These are phyloP conservation scores for Suillus spraguei DNA, from an alignment of 768 basidiomycete genomes.

Conservation along the genomic window DNA sequence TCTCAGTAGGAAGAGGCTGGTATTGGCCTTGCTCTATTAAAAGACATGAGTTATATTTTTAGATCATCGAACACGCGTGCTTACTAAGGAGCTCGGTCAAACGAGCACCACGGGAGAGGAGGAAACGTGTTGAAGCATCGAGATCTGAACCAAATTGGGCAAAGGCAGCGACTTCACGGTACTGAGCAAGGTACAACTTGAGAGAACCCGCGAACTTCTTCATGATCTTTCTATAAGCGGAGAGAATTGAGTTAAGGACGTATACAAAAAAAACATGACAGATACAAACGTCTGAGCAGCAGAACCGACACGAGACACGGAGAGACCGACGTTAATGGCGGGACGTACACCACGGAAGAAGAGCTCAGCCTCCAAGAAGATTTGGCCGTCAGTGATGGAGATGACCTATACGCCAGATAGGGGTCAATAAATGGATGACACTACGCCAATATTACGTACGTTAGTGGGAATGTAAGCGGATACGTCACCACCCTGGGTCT, in stretches of 20 bases:
- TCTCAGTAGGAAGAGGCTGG: slow-evolving; percentile 90
- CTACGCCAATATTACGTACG: slow-evolving; percentile 42
- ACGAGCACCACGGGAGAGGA: slow-evolving; percentile 96
- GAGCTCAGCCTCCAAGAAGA: slow-evolving; percentile 99
- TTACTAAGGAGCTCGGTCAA: slow-evolving; percentile 93
- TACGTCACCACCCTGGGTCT: slow-evolving; percentile 99
- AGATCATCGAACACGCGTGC: slow-evolving; percentile 27
- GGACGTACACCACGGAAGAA: slow-evolving; percentile 99
- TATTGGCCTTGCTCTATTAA: slow-evolving; percentile 94
- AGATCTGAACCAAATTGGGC: slow-evolving; percentile 99
- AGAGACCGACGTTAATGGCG: slow-evolving; percentile 99
- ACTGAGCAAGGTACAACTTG: slow-evolving; percentile 99
- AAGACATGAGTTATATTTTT: slow-evolving; percentile 22
- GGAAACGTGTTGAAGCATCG: slow-evolving; percentile 98
- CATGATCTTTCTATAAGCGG: slow-evolving; percentile 83
- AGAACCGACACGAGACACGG: slow-evolving; percentile 99
- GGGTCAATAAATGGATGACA: not conserved
- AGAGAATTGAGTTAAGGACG: slow-evolving; percentile 4
- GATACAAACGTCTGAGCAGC: slow-evolving; percentile 94
- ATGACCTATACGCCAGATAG: slow-evolving; percentile 69
- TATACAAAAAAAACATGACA: not conserved
- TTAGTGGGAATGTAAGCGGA: slow-evolving; percentile 98
- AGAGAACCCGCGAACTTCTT: slow-evolving; percentile 99
- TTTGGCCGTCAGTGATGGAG: slow-evolving; percentile 99
- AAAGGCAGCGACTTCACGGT: slow-evolving; percentile 99